phyloP scores from a whole-genome alignment of 2,329 filamentous ascomycete genomes.

The Neonectria sp. region DNA sequence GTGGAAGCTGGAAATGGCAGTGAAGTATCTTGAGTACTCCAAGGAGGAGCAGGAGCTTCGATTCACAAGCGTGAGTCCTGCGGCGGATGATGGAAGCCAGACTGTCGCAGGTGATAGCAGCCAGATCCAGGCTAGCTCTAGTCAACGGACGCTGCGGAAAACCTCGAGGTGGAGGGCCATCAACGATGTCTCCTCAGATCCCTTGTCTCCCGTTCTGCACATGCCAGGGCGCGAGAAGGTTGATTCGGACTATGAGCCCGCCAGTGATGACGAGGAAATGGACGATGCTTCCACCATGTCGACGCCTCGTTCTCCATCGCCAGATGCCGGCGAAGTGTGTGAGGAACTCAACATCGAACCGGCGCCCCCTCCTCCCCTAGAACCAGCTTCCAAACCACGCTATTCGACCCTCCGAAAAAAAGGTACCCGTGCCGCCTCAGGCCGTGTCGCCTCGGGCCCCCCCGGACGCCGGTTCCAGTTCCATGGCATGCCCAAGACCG shows the following conservation, averaged over 20 bases:
- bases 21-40: not conserved
- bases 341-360: not conserved
- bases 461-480: conserved; percentile 38
- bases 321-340: not conserved
- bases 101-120: not conserved
- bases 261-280: not conserved
- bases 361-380: too few species aligned
- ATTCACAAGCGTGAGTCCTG: not conserved
- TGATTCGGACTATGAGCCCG: not conserved
- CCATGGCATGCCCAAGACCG: conserved; percentile 43
- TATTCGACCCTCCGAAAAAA: conserved; percentile 40
- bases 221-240: not conserved
- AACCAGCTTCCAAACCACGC: conserved; percentile 26
- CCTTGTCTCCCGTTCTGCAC: not conserved
- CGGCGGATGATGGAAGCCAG: not conserved
- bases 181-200: not conserved
- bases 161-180: not conserved
- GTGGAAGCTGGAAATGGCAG: not conserved
- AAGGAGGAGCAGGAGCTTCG: not conserved
- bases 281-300: not conserved
- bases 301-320: not conserved
- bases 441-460: conserved; percentile 39
- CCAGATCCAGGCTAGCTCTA: not conserved
- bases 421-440: conserved; percentile 35
- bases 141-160: not conserved